Percentiles rank a stretch among this genome's conserved stretches.
Conservation (phyloP, 257 asterid genomes). For the Linaria vulgaris region DNA sequence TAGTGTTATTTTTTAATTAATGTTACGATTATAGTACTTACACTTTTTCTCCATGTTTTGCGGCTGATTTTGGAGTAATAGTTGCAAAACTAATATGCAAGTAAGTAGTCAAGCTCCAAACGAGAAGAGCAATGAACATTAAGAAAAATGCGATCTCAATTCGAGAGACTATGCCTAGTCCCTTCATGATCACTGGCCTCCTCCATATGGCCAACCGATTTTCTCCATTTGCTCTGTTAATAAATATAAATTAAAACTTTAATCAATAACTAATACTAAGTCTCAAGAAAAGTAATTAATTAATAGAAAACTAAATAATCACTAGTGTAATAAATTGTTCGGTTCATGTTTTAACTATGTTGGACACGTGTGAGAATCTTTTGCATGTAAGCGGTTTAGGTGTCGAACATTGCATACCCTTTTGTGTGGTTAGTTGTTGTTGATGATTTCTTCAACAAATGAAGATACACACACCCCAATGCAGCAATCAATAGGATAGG, state of each 20-base stretch:
- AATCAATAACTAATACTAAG: background rate
- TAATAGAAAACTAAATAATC: too few species aligned
- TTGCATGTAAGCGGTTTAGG: background rate
- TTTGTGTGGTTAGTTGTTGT: constrained; percentile 17
- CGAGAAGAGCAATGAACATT: constrained; percentile 76
- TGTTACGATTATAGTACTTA: constrained; percentile 31
- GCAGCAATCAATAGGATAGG: constrained; percentile 69
- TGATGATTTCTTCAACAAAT: constrained; percentile 40
- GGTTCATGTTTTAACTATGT: too few species aligned
- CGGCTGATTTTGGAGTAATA: constrained; percentile 57
- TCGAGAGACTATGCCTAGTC: constrained; percentile 73
- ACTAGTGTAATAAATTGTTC: too few species aligned
- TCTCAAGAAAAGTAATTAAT: too few species aligned
- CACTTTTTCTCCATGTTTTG: constrained; percentile 50
- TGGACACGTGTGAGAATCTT: too few species aligned
- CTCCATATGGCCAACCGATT: constrained; percentile 48
- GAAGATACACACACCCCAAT: constrained; percentile 74
- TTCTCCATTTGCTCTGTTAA: constrained; percentile 33
- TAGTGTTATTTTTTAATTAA: too few species aligned
- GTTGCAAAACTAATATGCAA: constrained; percentile 37
- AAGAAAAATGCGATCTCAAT: constrained; percentile 62
- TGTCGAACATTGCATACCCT: constrained; percentile 34
- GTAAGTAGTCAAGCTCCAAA: constrained; percentile 58
- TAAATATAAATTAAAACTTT: background rate
- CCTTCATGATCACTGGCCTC: constrained; percentile 66